These are phyloP conservation scores for Porphyra umbilicalis DNA, from an alignment of 31 red algal species.

Conservation along the genomic window DNA sequence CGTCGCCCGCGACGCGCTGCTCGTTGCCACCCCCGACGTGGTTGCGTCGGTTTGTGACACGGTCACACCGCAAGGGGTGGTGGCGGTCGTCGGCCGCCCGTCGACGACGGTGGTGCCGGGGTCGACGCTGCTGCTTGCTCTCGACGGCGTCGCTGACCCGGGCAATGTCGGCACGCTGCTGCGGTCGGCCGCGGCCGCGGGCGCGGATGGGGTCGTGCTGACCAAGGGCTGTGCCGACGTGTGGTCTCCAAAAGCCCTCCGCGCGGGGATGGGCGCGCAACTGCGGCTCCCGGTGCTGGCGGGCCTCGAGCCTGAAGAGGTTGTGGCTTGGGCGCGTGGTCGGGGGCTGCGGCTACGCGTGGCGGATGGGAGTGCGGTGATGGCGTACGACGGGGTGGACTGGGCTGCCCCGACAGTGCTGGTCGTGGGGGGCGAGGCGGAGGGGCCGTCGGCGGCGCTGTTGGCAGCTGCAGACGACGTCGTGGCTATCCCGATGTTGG, in stretches of 20 bases:
- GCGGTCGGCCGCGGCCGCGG: slow-evolving; percentile 69
- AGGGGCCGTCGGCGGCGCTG: slow-evolving; percentile 48
- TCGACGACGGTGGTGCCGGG: neutral
- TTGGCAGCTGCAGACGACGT: slow-evolving; percentile 25
- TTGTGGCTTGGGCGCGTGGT: slow-evolving; percentile 1
- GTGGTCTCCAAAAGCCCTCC: slow-evolving; percentile 76
- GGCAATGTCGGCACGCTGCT: slow-evolving; percentile 95
- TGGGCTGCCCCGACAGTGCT: slow-evolving; percentile 47
- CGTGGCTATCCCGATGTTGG: slow-evolving; percentile 54
- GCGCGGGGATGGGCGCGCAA: slow-evolving; percentile 95
- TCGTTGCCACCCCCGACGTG: neutral
- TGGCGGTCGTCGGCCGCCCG: slow-evolving; percentile 10
- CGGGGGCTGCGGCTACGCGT: neutral
- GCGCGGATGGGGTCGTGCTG: slow-evolving; percentile 43
- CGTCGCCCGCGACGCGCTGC: neutral
- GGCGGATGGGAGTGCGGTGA: slow-evolving; percentile 21
- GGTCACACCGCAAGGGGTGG: slow-evolving; percentile 11
- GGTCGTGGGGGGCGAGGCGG: slow-evolving; percentile 73
- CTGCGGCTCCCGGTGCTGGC: slow-evolving; percentile 51
- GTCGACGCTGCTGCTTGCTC: slow-evolving; percentile 39
- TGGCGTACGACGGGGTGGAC: slow-evolving; percentile 21
- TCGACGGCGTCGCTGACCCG: slow-evolving; percentile 78
- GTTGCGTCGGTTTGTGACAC: neutral
- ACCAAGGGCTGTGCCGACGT: slow-evolving; percentile 62
- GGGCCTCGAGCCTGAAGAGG: slow-evolving; percentile 4